Percentiles rank a stretch among this genome's conserved stretches.
phyloP scores from a whole-genome alignment of 2,329 filamentous ascomycete species.

The Xylariaceae sp. region DNA sequence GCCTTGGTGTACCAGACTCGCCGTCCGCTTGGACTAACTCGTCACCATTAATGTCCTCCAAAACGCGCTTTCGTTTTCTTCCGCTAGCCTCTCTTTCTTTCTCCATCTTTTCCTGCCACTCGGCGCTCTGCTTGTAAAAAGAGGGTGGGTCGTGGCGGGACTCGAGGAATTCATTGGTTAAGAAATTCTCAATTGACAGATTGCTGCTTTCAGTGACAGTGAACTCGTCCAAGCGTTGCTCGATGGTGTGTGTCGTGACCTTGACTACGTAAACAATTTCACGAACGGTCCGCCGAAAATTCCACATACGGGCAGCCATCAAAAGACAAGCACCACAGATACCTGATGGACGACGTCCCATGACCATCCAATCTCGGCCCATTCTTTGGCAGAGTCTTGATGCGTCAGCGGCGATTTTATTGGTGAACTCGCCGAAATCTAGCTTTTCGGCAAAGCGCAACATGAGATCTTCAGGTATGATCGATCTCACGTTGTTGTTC shows the following conservation, averaged over 20 bases:
- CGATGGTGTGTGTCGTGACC: slow-evolving; percentile 91
- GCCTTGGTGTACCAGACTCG: slow-evolving; percentile 22
- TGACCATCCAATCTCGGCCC: slow-evolving; percentile 97
- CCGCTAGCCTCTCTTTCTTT: slow-evolving; percentile 50
- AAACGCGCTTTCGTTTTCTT: slow-evolving; percentile 54
- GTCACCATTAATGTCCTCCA: slow-evolving; percentile 45
- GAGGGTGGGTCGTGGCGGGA: slow-evolving; percentile 81
- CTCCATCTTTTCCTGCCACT: slow-evolving; percentile 61
- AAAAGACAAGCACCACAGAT: slow-evolving; percentile 94
- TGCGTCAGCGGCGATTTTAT: slow-evolving; percentile 87
- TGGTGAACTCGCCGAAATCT: slow-evolving; percentile 83
- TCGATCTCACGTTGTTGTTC: slow-evolving; percentile 63
- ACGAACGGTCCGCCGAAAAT: slow-evolving; percentile 88
- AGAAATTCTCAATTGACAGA: slow-evolving; percentile 87
- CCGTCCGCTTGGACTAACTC: slow-evolving; percentile 35
- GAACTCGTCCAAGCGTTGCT: slow-evolving; percentile 91
- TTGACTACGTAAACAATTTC: slow-evolving; percentile 99
- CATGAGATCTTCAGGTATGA: slow-evolving; percentile 89
- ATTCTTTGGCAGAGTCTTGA: slow-evolving; percentile 88
- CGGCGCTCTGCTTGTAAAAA: slow-evolving; percentile 71
- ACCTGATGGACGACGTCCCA: slow-evolving; percentile 89
- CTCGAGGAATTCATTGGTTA: slow-evolving; percentile 74
- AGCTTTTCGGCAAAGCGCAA: slow-evolving; percentile 89
- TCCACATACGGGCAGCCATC: slow-evolving; percentile 96
- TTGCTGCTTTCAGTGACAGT: slow-evolving; percentile 83